Evolutionary conservation across 2,329 filamentous ascomycete species (phyloP), one percentile per base, ranked within the genome.

Genomic region (Xylogone sp.): DNA sequence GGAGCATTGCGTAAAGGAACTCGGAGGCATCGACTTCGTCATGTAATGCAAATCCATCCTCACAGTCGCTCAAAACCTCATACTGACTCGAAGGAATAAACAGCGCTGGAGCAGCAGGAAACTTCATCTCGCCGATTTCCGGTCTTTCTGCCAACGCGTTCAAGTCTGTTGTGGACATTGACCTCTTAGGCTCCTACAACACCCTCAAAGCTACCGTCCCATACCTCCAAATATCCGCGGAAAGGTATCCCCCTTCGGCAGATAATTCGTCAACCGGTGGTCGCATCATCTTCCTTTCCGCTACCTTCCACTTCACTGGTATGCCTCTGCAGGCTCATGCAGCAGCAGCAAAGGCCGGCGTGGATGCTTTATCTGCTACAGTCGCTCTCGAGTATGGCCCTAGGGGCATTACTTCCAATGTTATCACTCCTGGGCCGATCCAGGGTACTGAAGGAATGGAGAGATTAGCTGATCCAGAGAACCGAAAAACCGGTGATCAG

Each of bases 141-240:
- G 86, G 86, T 56, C 81, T 97, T 46, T 90, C 84, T 42, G 73
- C 88, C 53, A 97, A 97, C 66, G 94, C 90, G 3, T 96, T 99
- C 83, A 95, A 92, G 70, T 79, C 89, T 0, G 94, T 99, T 58
- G 93, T 97, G 63, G 94, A 97, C 55, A 99, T 99, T 64, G 94
- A 97, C 67, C 87, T 96, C 2, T 71, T 97, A 31, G 94, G 94
- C 27, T 95, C 89, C 16, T 99, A 88, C 74, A 96, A 97, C 74
- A 96, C 91, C 2, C 78, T 96, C 65, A 97, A 97, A 73, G 91
- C 93, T 3, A 94, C 90, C 1, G 74, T 97, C 29, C 90, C 90
- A 0, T 80, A 96, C 63, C 81, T 99, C 2, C 71, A 90, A 12
- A 78, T 83, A 61, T 95, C 90, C n/a, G 85, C 88, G 1, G 70